Evolutionary conservation across 768 basidiomycete species (phyloP), one percentile per base, ranked within the genome.

Genomic region (Tricholoma hemisulphureum): DNA sequence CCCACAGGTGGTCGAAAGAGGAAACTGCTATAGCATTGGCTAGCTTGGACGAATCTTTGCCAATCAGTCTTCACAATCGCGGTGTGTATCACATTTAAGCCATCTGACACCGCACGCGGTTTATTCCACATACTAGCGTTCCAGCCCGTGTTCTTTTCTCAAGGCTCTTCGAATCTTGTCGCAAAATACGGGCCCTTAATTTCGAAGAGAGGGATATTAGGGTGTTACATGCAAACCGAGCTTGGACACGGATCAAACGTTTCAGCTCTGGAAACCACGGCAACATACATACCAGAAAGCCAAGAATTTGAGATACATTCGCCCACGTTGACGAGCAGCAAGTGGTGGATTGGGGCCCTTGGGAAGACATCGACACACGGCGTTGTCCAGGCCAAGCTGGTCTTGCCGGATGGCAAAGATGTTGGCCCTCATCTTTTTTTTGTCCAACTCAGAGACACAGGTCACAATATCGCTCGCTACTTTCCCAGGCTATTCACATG

Each of bases 341-440:
- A 93, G 67, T 93, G 89, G 89, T 93, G 90, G 91, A 82, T 89
- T 54, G 89, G 90, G 7, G 86, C 77, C 5, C 73, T 89, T 13
- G 89, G 84, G 0, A 86, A 84, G 71, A 86, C 85, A 0, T 83
- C 89, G 0, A 90, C 88, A 0, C 88, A 91, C 66, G 88, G 88
- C 4, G 80, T 89, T 13, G 82, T 91, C 0, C 89, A 91, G 68
- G 89, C 91, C 3, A 85, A 87, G 67, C 74, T 93, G 9, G 82
- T 88, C 34, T 73, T 91, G 0, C 84, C 86, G 0, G 77, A 71
- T 1, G 85, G 82, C 16, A 76, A 79, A 65, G 82, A 85, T 62
- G 69, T 83, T 52, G 90, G 90, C 0, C 88, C 89, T 2, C 88
- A 91, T 70, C 72, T 91, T 41, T 92, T 93, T 71, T 79, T 91